A percentile compares a stretch with the other conserved stretches of the same genome.
phyloP scores from a whole-genome alignment of 306 rosid species.

The Amphicarpaea edgeworthii region DNA sequence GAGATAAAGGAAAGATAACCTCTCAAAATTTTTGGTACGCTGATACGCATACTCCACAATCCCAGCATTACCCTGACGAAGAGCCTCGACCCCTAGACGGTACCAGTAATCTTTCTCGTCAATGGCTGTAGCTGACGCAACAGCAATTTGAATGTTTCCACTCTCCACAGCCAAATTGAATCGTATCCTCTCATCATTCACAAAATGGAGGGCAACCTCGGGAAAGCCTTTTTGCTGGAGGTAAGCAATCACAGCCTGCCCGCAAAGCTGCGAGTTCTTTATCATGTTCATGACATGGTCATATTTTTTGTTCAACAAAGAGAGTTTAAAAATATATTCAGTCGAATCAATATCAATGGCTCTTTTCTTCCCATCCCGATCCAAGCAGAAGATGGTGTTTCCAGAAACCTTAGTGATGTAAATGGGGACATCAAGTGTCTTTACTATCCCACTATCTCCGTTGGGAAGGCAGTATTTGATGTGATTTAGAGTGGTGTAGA shows the following conservation, averaged over 20 bases:
- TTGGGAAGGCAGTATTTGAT: conserved; percentile 77
- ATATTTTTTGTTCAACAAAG: conserved; percentile 65
- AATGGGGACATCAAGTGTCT: conserved; percentile 76
- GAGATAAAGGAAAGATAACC: conserved; percentile 77
- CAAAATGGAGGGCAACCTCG: conserved; percentile 82
- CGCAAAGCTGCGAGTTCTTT: conserved; percentile 73
- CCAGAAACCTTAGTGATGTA: conserved; percentile 75
- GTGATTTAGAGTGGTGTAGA: conserved; percentile 76
- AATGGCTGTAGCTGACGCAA: conserved; percentile 76
- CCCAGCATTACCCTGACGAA: conserved; percentile 80
- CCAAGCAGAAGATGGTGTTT: conserved; percentile 69
- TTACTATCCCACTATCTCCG: conserved; percentile 80
- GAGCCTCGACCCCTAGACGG: conserved; percentile 80
- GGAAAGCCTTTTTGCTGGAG: conserved; percentile 85
- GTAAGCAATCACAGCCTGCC: conserved; percentile 79
- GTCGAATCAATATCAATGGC: conserved; percentile 66
- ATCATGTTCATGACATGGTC: conserved; percentile 82
- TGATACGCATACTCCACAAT: conserved; percentile 80
- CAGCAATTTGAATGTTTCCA: conserved; percentile 81
- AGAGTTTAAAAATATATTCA: conserved; percentile 74
- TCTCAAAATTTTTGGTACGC: conserved; percentile 76
- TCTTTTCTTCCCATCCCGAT: conserved; percentile 73
- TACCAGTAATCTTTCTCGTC: conserved; percentile 86
- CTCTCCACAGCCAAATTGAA: conserved; percentile 79
- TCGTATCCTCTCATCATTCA: conserved; percentile 73